phyloP scores from a whole-genome alignment of 805 yeast species.

The Candida krabiensis region DNA sequence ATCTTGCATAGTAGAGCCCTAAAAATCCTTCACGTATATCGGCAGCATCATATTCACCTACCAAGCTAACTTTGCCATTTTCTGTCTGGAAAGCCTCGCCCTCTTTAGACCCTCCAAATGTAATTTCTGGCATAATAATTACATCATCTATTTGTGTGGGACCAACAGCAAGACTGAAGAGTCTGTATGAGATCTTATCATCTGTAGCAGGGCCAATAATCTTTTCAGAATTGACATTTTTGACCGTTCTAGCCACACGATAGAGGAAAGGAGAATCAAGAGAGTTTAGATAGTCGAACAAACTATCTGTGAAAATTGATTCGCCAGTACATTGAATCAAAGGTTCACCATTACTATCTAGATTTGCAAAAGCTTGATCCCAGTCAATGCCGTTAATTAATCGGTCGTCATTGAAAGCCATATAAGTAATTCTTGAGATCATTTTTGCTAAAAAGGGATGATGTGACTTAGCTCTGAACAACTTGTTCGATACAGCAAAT shows the following conservation, averaged over 20 bases:
- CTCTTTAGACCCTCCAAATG: slow-evolving; percentile 27
- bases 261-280: slow-evolving; percentile 21
- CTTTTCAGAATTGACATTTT: slow-evolving; percentile 14
- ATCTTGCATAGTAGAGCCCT: slow-evolving; percentile 26
- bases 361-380: slow-evolving; percentile 26
- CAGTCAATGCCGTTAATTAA: slow-evolving; percentile 21
- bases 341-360: slow-evolving; percentile 34
- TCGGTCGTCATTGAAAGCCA: slow-evolving; percentile 17
- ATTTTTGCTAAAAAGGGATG: slow-evolving; percentile 27
- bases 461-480: slow-evolving; percentile 25
- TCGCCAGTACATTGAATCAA: slow-evolving; percentile 33
- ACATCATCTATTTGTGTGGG: slow-evolving; percentile 34
- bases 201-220: slow-evolving; percentile 28
- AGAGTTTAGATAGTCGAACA: slow-evolving; percentile 31
- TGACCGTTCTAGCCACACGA: slow-evolving; percentile 24
- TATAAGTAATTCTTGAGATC: slow-evolving; percentile 25
- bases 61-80: slow-evolving; percentile 6
- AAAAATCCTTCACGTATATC: slow-evolving; percentile 27
- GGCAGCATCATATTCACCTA: slow-evolving; percentile 25
- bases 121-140: slow-evolving; percentile 29
- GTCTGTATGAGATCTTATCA: slow-evolving; percentile 25
- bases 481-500: slow-evolving; percentile 19
- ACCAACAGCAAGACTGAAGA: slow-evolving; percentile 26
- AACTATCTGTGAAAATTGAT: slow-evolving; percentile 32
- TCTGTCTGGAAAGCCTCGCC: slow-evolving; percentile 6